Evolutionary conservation across 331 rosid species (phyloP).

Genomic region (Quercus lobata): DNA sequence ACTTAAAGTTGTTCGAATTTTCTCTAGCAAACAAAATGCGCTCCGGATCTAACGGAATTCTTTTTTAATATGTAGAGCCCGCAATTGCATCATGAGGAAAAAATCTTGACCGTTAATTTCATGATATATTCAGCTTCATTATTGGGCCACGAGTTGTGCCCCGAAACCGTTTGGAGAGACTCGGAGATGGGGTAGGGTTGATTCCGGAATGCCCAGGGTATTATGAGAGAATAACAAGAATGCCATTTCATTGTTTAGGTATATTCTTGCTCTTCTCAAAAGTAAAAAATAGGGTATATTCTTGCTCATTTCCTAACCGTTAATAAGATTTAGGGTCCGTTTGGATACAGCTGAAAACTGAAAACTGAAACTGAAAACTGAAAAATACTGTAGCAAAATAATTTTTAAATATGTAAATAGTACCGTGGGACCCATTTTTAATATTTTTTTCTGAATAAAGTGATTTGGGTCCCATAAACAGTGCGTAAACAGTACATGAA

Average conservation of each 20-base stretch:
- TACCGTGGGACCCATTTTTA: too few relatives aligned
- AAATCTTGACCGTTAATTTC: not conserved
- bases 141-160: constrained; percentile 3
- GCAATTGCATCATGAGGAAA: not conserved
- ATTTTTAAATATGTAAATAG: too few relatives aligned
- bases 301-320: too few relatives aligned
- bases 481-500: too few relatives aligned
- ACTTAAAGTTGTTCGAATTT: not conserved
- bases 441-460: too few relatives aligned
- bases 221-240: not conserved
- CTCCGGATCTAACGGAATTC: constrained; percentile 6
- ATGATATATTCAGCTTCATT: not conserved
- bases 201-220: not conserved
- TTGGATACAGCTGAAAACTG: too few relatives aligned
- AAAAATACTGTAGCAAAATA: too few relatives aligned
- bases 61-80: not conserved
- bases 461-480: too few relatives aligned
- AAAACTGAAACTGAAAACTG: too few relatives aligned
- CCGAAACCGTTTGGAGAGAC: constrained; percentile 3
- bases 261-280: too few relatives aligned
- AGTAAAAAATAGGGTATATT: too few relatives aligned
- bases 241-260: not conserved
- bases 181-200: not conserved
- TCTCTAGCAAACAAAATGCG: not conserved
- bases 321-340: too few relatives aligned